These are phyloP conservation scores for Colletotrichum liaoningense DNA, from an alignment of 2,329 filamentous ascomycete species.

Conservation along the genomic window DNA sequence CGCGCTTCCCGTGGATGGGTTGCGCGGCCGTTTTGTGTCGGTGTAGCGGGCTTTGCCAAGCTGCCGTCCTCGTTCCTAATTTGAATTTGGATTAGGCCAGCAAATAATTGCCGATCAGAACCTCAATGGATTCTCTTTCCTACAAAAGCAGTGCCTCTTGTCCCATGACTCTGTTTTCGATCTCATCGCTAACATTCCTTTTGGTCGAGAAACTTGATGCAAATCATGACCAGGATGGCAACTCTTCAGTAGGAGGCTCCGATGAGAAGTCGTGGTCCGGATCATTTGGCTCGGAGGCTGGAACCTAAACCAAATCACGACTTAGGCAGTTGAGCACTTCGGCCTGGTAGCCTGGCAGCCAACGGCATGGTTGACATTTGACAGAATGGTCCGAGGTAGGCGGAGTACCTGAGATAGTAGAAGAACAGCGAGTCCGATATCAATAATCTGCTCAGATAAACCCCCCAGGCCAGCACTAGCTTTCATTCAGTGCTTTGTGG, in stretches of 20 bases:
- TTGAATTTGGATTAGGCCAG: background rate
- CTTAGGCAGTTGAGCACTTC: background rate
- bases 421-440: background rate
- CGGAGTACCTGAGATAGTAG: background rate
- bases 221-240: background rate
- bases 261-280: background rate
- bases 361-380: background rate
- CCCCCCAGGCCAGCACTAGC: too few relatives aligned
- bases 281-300: background rate
- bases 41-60: background rate
- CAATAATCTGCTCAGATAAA: background rate
- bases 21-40: background rate
- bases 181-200: background rate
- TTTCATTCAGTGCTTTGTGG: background rate
- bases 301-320: background rate
- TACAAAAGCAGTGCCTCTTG: too few relatives aligned
- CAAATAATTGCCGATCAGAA: background rate
- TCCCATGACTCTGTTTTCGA: too few relatives aligned
- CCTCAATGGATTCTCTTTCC: background rate
- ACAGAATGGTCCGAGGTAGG: background rate
- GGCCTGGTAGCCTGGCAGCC: background rate
- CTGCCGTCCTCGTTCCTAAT: background rate
- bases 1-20: background rate
- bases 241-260: background rate
- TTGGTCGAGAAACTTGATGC: background rate